Evolutionary conservation across 257 asterid species (phyloP).

Genomic region (Thymus mandschuricus): DNA sequence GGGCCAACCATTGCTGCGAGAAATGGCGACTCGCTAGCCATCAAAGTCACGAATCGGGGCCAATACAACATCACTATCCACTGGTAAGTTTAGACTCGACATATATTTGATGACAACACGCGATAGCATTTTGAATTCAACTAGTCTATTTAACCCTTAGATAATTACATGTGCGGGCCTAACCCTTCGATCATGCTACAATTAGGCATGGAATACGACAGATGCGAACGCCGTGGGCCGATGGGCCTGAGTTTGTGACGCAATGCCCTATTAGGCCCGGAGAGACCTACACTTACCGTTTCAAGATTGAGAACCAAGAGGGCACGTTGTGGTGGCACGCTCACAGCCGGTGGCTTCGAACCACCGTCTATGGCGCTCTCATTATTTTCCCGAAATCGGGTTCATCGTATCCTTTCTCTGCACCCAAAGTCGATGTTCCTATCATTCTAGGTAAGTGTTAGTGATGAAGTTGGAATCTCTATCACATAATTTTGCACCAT

Average conservation of each 20-base stretch:
- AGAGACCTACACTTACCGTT: constrained; percentile 60
- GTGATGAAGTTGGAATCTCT: no score
- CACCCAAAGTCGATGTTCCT: constrained; percentile 58
- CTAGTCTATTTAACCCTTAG: background rate
- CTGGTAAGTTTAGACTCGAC: constrained; percentile 43
- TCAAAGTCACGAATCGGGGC: constrained; percentile 59
- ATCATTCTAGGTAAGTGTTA: constrained; percentile 54
- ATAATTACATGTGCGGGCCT: background rate
- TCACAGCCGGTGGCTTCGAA: constrained; percentile 71
- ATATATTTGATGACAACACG: background rate
- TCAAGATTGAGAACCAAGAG: constrained; percentile 61
- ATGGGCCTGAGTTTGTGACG: constrained; percentile 73
- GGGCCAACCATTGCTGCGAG: constrained; percentile 65
- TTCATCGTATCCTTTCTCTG: constrained; percentile 50
- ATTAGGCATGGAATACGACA: constrained; percentile 74
- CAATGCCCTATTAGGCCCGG: constrained; percentile 77
- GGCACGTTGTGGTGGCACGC: constrained; percentile 92
- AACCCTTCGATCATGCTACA: background rate
- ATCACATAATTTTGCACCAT: background rate
- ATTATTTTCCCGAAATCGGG: constrained; percentile 57
- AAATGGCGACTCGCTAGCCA: constrained; percentile 56
- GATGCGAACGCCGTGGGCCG: constrained; percentile 82
- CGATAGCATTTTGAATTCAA: background rate
- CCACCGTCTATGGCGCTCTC: constrained; percentile 78
- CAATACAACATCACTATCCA: constrained; percentile 63